Evolutionary conservation across 2,329 filamentous ascomycete species (phyloP).

Genomic region (Pestalotiopsis sp.): DNA sequence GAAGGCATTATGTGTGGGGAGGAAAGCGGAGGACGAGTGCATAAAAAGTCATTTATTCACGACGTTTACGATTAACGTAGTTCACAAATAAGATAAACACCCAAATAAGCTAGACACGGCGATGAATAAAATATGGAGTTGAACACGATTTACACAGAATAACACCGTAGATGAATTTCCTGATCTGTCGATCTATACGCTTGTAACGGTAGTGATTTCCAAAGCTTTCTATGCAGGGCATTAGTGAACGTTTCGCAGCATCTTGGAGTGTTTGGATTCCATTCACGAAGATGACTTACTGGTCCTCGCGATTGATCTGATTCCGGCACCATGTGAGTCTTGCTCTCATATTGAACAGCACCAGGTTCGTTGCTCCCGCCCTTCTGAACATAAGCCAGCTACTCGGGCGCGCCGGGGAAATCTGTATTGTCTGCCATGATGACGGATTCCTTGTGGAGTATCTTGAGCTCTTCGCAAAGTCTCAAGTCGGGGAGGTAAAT

Average conservation of each 20-base stretch:
- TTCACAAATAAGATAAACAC: too few relatives aligned
- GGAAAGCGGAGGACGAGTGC: too few relatives aligned
- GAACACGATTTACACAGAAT: too few relatives aligned
- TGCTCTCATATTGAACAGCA: conserved; percentile 26
- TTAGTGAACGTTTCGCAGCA: not conserved
- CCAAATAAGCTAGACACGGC: too few relatives aligned
- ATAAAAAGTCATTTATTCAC: too few relatives aligned
- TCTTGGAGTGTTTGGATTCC: not conserved
- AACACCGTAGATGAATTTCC: too few relatives aligned
- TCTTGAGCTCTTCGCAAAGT: conserved; percentile 32
- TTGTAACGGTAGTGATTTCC: too few relatives aligned
- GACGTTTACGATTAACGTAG: too few relatives aligned
- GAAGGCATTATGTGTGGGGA: too few relatives aligned
- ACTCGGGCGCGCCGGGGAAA: conserved; percentile 44
- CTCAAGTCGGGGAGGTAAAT: conserved; percentile 38
- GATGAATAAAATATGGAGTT: too few relatives aligned
- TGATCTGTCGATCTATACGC: too few relatives aligned
- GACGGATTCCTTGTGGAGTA: conserved; percentile 34
- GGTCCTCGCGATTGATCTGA: not conserved
- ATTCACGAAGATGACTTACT: not conserved
- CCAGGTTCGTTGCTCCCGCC: conserved; percentile 23
- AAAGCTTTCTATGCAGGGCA: not conserved
- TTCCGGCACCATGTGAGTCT: not conserved
- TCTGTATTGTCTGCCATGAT: conserved; percentile 47
- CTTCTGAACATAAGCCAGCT: conserved; percentile 40